phyloP scores from a whole-genome alignment of 495 filamentous ascomycete genomes.

The Chlorociboria aeruginascens region DNA sequence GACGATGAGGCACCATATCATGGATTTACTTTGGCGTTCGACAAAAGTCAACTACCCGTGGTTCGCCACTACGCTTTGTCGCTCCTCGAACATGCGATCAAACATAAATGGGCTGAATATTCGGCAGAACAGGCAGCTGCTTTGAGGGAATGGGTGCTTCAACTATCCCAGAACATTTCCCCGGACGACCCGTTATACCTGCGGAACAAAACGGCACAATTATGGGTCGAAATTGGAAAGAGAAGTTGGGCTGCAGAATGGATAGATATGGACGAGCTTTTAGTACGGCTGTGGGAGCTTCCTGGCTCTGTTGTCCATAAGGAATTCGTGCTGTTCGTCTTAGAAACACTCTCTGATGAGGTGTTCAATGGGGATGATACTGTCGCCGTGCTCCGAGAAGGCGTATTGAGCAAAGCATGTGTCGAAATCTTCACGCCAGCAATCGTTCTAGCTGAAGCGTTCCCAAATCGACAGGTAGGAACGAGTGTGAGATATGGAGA shows the following conservation, averaged over 20 bases:
- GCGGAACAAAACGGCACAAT: conserved; percentile 86
- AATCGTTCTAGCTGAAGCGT: conserved; percentile 57
- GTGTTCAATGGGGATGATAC: conserved; percentile 85
- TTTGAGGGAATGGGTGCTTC: conserved; percentile 62
- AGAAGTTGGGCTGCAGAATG: conserved; percentile 83
- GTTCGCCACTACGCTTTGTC: conserved; percentile 91
- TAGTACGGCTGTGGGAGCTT: conserved; percentile 68
- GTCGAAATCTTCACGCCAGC: conserved; percentile 87
- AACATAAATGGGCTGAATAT: conserved; percentile 68
- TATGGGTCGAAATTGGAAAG: conserved; percentile 94
- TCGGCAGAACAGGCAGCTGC: conserved; percentile 45
- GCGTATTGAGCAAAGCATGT: conserved; percentile 72
- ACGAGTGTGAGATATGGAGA: conserved; percentile 55
- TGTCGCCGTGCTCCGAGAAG: conserved; percentile 68
- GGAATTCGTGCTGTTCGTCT: conserved; percentile 65
- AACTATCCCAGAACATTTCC: conserved; percentile 61
- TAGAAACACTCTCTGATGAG: conserved; percentile 93
- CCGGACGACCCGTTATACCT: conserved; percentile 70
- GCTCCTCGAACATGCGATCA: conserved; percentile 76
- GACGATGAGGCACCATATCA: conserved; percentile 65
- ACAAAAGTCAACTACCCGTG: conserved; percentile 56
- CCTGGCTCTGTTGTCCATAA: conserved; percentile 55
- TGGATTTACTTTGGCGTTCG: conserved; percentile 74
- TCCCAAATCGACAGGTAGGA: conserved; percentile 51
- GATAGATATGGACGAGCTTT: conserved; percentile 82